Evolutionary conservation across 2,329 filamentous ascomycete genomes (phyloP).

Genomic region (Fusarium multiceps): DNA sequence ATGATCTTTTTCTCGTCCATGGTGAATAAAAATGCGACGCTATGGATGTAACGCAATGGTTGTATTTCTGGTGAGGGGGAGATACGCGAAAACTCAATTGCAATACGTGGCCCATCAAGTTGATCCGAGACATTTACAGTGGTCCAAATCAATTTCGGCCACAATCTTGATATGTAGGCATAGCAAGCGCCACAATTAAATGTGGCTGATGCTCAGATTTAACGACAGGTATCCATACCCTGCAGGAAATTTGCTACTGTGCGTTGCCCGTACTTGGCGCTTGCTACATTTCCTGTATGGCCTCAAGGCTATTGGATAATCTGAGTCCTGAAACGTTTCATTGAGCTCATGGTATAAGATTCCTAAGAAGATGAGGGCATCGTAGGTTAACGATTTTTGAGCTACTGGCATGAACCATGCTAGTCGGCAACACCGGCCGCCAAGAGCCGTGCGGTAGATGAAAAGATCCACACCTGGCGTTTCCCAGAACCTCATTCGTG

Average conservation of each 20-base stretch:
- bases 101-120: background rate
- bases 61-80: background rate
- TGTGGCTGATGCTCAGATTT: background rate
- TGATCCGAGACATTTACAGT: background rate
- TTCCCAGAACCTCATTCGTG: background rate
- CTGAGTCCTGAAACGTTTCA: background rate
- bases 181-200: background rate
- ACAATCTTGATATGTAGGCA: too few relatives aligned
- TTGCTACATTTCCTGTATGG: background rate
- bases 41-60: background rate
- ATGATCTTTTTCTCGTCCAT: constrained; percentile 38
- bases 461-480: background rate
- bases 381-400: background rate
- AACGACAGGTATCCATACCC: too few relatives aligned
- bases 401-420: background rate
- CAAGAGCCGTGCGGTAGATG: background rate
- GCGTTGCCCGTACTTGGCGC: background rate
- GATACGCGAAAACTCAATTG: background rate
- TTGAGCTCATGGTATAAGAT: background rate
- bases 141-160: too few relatives aligned
- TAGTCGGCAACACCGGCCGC: background rate
- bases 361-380: background rate
- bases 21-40: background rate
- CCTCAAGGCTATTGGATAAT: background rate
- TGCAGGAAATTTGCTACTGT: background rate